Evolutionary conservation across 2,329 filamentous ascomycete genomes (phyloP), one percentile per base, ranked within the genome.

Genomic region (Fusarium sp.): DNA sequence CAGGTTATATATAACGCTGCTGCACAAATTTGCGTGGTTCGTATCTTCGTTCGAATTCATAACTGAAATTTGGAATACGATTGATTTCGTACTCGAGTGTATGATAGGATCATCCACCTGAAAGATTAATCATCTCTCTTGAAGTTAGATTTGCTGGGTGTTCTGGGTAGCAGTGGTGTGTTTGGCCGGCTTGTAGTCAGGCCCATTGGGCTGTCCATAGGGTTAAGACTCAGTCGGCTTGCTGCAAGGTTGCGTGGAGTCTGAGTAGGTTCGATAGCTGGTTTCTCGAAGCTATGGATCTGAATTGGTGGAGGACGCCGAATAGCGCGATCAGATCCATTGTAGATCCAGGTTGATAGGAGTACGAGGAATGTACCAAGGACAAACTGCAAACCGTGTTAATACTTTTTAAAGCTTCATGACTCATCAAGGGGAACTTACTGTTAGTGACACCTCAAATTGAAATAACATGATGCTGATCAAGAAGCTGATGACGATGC

Each of bases 401-500:
- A 70, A 40, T 38, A 40, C 11, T 27, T 8, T 25, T 8, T 25
- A n/a, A 8, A 24, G 5, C 18, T 38, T 30, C 29, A 51, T 53
- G 34, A 29, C 44, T 27, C 12, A 46, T 16, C 13, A 12, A 13
- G 24, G 15, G 34, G 8, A 53, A 85, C 92, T 82, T 87, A 97
- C 94, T 70, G 89, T 88, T 27, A 85, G 76, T 2, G 91, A 92
- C 45, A 96, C 87, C 49, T 89, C 81, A 71, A 97, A 93, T 52
- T 94, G 87, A 78, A 98, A 97, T 71, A 97, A 91, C 81, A 89
- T 91, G 3, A 97, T 87, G 77, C 94, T 97, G 55, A 93, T 92
- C 16, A 98, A 72, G 69, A 94, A 94, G 78, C 93, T 97, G 52
- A 98, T 83, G 59, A 98, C 84, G 67, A 98, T 97, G 76, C 94